These are phyloP conservation scores for Colletotrichum australisinense DNA, from an alignment of 2,329 filamentous ascomycete species.

Conservation along the genomic window DNA sequence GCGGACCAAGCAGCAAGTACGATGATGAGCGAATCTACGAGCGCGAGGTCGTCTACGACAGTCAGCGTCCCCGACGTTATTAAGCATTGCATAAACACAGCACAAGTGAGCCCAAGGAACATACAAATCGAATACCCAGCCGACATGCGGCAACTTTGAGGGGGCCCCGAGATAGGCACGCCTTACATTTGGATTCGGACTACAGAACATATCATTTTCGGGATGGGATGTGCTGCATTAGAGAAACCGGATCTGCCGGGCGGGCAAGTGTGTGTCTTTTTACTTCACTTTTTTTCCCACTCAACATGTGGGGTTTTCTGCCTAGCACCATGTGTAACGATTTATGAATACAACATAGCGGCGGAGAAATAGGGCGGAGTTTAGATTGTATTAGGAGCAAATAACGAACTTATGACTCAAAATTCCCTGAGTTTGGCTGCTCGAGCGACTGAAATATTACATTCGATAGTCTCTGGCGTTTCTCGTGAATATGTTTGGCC, in stretches of 20 bases:
- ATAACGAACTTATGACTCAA: slow-evolving; percentile 34
- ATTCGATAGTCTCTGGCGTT: too few relatives aligned
- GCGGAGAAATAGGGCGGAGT: slow-evolving; percentile 31
- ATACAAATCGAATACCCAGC: slow-evolving; percentile 4
- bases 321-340: slow-evolving; percentile 34
- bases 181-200: slow-evolving; percentile 17
- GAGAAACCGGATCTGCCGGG: slow-evolving; percentile 24
- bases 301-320: slow-evolving; percentile 13
- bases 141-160: not conserved
- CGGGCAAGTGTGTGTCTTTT: slow-evolving; percentile 15
- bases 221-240: slow-evolving; percentile 26
- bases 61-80: slow-evolving; percentile 35
- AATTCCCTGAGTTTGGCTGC: not conserved
- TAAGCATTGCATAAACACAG: slow-evolving; percentile 16
- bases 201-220: slow-evolving; percentile 23
- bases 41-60: slow-evolving; percentile 75
- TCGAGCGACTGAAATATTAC: not conserved
- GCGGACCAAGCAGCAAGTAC: slow-evolving; percentile 47
- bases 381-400: slow-evolving; percentile 33
- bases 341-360: slow-evolving; percentile 35
- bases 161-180: not conserved
- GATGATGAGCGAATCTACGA: slow-evolving; percentile 76
- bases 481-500: too few relatives aligned
- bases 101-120: not conserved
- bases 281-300: slow-evolving; percentile 11